Conservation (phyloP, 202 grass and related monocot species). For the Panicum hallii region DNA sequence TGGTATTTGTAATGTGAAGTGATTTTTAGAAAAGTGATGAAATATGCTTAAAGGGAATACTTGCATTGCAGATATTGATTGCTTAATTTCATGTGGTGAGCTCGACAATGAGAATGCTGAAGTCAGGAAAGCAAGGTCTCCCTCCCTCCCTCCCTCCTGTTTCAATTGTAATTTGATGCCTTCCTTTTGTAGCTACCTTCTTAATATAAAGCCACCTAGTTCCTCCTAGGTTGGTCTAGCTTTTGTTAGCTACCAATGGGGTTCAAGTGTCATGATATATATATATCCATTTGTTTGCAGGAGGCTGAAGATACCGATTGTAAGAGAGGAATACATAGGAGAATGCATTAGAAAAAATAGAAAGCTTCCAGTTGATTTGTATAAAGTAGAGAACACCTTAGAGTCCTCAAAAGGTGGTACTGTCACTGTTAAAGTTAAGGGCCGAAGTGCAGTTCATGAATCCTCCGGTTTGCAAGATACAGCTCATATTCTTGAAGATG, state of each 20-base stretch:
- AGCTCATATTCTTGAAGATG: conserved; percentile 90
- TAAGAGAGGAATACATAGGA: conserved; percentile 74
- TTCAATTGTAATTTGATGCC: conserved; percentile 18
- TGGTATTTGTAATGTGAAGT: conserved; percentile 1
- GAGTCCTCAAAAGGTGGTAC: conserved; percentile 73
- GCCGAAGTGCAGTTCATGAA: conserved; percentile 94
- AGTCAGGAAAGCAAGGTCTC: conserved; percentile 90
- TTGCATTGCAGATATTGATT: conserved; percentile 76
- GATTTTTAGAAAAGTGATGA: neutral
- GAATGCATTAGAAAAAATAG: conserved; percentile 80
- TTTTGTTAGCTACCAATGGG: neutral
- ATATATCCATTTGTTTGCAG: conserved; percentile 54
- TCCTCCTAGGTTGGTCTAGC: too few relatives aligned
- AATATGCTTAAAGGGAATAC: conserved; percentile 40
- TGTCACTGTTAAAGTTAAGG: conserved; percentile 97
- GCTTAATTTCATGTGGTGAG: conserved; percentile 79
- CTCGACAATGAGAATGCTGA: conserved; percentile 67
- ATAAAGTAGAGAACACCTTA: conserved; percentile 64
- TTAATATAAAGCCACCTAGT: too few relatives aligned
- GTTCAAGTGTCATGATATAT: conserved; percentile 31
- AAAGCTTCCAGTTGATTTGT: conserved; percentile 80
- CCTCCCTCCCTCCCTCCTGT: conserved; percentile 10
- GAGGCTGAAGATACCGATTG: conserved; percentile 90
- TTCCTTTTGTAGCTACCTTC: conserved; percentile 5
- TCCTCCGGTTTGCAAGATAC: conserved; percentile 94